Evolutionary conservation across 192 early-diverging fungal genomes (phyloP), one percentile per base, ranked within the genome.

Genomic region (Geosiphon pyriformis): DNA sequence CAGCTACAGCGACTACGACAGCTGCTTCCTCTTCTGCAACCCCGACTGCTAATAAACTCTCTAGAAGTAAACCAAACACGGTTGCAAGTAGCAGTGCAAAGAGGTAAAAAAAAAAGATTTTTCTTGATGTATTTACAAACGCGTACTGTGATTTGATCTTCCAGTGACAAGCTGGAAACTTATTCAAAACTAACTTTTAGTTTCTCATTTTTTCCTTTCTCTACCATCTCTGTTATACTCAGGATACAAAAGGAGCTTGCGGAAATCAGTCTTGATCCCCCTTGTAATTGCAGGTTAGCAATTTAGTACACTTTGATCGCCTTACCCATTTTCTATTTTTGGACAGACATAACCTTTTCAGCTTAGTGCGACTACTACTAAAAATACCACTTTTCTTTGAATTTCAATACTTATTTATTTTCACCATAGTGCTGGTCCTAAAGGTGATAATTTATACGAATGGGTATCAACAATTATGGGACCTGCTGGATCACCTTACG

Each of bases 201-300:
- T 32, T 34, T 65, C 25, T 53, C 32, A 26, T 20, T 20, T 35
- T 53, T 46, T 37, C 3, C 27, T 37, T 65, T n/a, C 47, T 64
- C 29, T 20, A 27, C 31, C 32, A 22, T 65, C 31, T 23, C 20
- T 62, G 60, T 50, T 46, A 42, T 58, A 33, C 27, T 30, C 51
- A 92, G 95, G 59, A 90, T 98, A 64, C 94, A 97, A 69, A 97
- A 96, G 73, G 96, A 98, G 77, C 86, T 98, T 65, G 94, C 94
- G 17, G 95, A 97, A 70, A 98, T 97, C 72, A 88, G 87, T 67
- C 80, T 96, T 50, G 93, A 96, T 73, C 95, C 95, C 26, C 95
- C 95, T 60, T 88, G 86, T 72, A 93, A 93, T 76, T 94, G 92
- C 87, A 88, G 80, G 85, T 84, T 80, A 10, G 35, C 30, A 35